A percentile compares a stretch with the other conserved stretches of the same genome.
These are phyloP conservation scores for Penicillium mononematosum DNA, from an alignment of 495 filamentous ascomycete species.

Conservation along the genomic window DNA sequence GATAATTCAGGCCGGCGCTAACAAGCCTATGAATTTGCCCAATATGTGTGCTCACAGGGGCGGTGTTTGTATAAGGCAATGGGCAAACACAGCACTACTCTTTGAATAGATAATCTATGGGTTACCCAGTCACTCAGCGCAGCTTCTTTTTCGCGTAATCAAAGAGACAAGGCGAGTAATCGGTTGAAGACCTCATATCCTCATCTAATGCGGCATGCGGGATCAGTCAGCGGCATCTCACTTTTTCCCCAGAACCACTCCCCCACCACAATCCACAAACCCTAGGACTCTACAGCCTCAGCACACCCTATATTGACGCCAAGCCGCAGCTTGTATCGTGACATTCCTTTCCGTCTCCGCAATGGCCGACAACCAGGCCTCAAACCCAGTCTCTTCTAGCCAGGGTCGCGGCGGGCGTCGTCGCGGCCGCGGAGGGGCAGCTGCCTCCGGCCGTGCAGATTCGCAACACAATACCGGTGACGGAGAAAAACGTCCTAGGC, in stretches of 20 bases:
- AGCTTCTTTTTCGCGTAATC: neutral
- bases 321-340: conserved; percentile 6
- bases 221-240: conserved; percentile 31
- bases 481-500: conserved; percentile 24
- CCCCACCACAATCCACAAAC: conserved; percentile 22
- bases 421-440: conserved; percentile 30
- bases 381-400: conserved; percentile 31
- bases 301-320: conserved; percentile 15
- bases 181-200: neutral
- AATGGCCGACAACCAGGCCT: conserved; percentile 41
- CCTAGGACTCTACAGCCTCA: conserved; percentile 17
- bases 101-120: neutral
- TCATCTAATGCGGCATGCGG: conserved; percentile 10
- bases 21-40: neutral
- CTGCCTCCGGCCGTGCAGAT: conserved; percentile 29
- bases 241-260: conserved; percentile 16
- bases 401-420: conserved; percentile 33
- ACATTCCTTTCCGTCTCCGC: conserved; percentile 9
- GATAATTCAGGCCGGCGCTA: neutral
- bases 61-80: neutral
- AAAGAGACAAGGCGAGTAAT: neutral
- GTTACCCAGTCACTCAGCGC: neutral
- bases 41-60: neutral
- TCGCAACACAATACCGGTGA: conserved; percentile 23
- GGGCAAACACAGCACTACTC: neutral